Base-by-base conservation (phyloP, 192 early-diverging fungal species). In the Coemansia asiatica region DNA sequence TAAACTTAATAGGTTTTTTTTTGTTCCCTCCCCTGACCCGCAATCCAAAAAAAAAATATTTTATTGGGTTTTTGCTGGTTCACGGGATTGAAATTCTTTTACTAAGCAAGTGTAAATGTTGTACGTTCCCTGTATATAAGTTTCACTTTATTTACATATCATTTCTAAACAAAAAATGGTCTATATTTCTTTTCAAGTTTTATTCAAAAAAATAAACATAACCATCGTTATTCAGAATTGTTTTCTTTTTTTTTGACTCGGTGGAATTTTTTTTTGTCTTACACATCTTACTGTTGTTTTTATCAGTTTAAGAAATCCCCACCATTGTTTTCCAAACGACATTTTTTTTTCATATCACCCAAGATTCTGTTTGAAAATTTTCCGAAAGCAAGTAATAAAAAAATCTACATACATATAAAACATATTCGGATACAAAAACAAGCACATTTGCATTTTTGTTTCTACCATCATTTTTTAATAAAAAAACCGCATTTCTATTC, bases 181-280 rank as follows among this genome's bases (percentile, higher is more conserved):
- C n/a, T n/a, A n/a, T n/a, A n/a, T n/a, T n/a, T n/a, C n/a, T n/a
- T n/a, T n/a, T n/a, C n/a, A n/a, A n/a, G n/a, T n/a, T n/a, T n/a
- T n/a, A n/a, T n/a, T n/a, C n/a, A n/a, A n/a, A 54, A 25, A 54
- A 54, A 26, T 54, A 54, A 54, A 54, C 10, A 22, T 22, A 33
- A 33, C 3, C 8, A 6, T 33, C 8, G 31, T 8, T 33, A n/a
- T n/a, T n/a, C n/a, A n/a, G n/a, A n/a, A n/a, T n/a, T n/a, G n/a
- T 16, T 44, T 3, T 15, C 16, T 44, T 15, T 44, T 44, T 44
- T 44, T 44, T 15, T 44, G 40, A 44, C 40, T 44, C 40, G 40
- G 40, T 44, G 40, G 5, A 44, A 44, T 27, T 23, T 22, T 53
- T 53, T 53, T 22, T 16, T 27, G 6, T 53, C 22, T 3, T 44